Conservation (phyloP, 192 early-diverging fungal genomes). For the Coemansia erecta region DNA sequence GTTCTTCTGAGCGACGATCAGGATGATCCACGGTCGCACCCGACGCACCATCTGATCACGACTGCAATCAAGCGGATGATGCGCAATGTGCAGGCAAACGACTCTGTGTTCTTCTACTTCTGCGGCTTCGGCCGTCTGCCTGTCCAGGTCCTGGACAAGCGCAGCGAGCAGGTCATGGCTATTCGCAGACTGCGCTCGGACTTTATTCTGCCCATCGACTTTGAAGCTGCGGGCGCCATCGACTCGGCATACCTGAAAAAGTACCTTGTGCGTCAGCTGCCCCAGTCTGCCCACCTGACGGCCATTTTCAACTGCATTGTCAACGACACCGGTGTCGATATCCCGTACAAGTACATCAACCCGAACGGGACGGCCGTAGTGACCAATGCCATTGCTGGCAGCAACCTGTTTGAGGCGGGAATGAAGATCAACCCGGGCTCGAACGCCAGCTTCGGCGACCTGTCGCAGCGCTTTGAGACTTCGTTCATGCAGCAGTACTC, state of each 20-base stretch:
- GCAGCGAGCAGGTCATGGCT: constrained; percentile 30
- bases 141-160: constrained; percentile 22
- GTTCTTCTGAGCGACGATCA: constrained; percentile 72
- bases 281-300: constrained; percentile 67
- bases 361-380: constrained; percentile 37
- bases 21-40: constrained; percentile 30
- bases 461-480: constrained; percentile 39
- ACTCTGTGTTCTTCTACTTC: constrained; percentile 77
- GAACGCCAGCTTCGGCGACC: constrained; percentile 36
- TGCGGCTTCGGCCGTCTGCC: constrained; percentile 68
- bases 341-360: constrained; percentile 59
- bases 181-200: constrained; percentile 61
- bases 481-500: constrained; percentile 32
- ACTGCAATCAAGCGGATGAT: constrained; percentile 69
- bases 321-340: constrained; percentile 61
- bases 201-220: constrained; percentile 77
- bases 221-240: constrained; percentile 65
- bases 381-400: constrained; percentile 42
- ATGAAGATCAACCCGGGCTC: constrained; percentile 9
- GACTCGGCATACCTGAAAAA: constrained; percentile 65
- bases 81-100: constrained; percentile 62
- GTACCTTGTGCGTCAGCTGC: constrained; percentile 62
- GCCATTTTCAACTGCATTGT: constrained; percentile 76
- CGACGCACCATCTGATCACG: constrained; percentile 59
- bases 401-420: constrained; percentile 41